These are phyloP conservation scores for Phylloboletellus chloephorus DNA, from an alignment of 1,284 basidiomycete species.

Conservation along the genomic window DNA sequence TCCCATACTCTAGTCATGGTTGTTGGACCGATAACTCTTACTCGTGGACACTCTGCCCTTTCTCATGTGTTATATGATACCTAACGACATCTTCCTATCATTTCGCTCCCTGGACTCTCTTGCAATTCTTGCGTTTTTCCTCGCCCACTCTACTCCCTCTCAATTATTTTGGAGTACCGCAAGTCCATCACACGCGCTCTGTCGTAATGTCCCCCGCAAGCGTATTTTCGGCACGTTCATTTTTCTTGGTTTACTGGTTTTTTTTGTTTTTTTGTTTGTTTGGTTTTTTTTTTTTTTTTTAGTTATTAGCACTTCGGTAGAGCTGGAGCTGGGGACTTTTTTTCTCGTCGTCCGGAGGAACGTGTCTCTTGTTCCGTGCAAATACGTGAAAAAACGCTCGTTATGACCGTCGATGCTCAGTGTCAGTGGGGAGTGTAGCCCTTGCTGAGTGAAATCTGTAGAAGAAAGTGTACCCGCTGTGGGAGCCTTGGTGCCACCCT, in stretches of 20 bases:
- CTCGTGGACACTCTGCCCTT: constrained; percentile 1
- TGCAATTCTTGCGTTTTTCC: not conserved
- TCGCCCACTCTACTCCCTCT: constrained; percentile 10
- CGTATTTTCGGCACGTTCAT: not conserved
- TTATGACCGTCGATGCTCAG: not conserved
- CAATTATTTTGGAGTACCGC: constrained; percentile 2
- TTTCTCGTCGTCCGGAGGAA: not conserved
- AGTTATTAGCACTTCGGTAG: too few relatives aligned
- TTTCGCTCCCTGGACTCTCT: constrained; percentile 8
- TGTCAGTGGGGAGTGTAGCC: too few relatives aligned
- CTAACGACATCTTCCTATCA: constrained; percentile 8
- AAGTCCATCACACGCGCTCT: constrained; percentile 2
- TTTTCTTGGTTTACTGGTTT: not conserved
- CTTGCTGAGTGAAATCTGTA: too few relatives aligned
- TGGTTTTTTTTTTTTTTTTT: not conserved
- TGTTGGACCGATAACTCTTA: constrained; percentile 13
- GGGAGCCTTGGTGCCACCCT: too few relatives aligned
- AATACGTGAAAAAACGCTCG: not conserved
- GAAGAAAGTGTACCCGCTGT: too few relatives aligned
- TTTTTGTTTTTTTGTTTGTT: not conserved
- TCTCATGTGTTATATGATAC: constrained; percentile 12
- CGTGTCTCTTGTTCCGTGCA: too few relatives aligned
- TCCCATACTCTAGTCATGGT: constrained; percentile 12
- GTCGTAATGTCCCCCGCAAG: constrained; percentile 1
- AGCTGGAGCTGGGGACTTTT: not conserved